Evolutionary conservation across 495 filamentous ascomycete genomes (phyloP), one percentile per base, ranked within the genome.

Genomic region (Aspergillus nidulans): DNA sequence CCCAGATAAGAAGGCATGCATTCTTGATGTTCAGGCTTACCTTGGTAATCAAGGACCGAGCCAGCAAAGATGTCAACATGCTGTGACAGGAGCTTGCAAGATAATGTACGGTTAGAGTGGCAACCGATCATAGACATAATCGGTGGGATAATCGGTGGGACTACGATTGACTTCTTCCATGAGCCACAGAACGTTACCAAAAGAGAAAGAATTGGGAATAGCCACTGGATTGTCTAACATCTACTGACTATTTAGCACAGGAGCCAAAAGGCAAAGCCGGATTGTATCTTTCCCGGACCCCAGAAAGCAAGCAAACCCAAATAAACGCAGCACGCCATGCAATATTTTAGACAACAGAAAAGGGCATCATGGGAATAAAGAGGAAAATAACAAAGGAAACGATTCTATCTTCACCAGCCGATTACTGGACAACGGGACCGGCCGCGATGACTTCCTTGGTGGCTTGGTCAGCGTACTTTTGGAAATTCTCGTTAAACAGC

Each of bases 401-500:
- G 15, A 47, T 53, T 52, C 58, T 28, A 21, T 36, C 56, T 42
- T 52, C 34, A 58, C 15, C 45, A 26, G 4, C 10, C 28, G 36
- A 45, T 52, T 64, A 56, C 36, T 53, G 24, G 38, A 55, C 52
- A 52, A 68, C 58, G 48, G 70, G 73, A 42, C 72, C 73, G 26
- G 71, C 70, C 49, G 68, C 72, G 32, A 75, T 72, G 34, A 76
- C 91, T 50, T 96, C 92, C 52, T 78, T 74, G 30, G 92, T 96
- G 21, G 92, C 92, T 73, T 96, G 81, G 58, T 86, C 85, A 58
- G 83, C 75, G 78, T 96, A 97, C 79, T 94, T 95, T 79, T 91
- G 85, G 80, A 98, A 98, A 80, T 97, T 97, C 77, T 96, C 89
- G 67, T 85, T 82, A 81, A 97, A 97, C 50, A 97, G 80, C 44